Base-by-base conservation (phyloP, 257 asterid species). In the Salvia splendens region DNA sequence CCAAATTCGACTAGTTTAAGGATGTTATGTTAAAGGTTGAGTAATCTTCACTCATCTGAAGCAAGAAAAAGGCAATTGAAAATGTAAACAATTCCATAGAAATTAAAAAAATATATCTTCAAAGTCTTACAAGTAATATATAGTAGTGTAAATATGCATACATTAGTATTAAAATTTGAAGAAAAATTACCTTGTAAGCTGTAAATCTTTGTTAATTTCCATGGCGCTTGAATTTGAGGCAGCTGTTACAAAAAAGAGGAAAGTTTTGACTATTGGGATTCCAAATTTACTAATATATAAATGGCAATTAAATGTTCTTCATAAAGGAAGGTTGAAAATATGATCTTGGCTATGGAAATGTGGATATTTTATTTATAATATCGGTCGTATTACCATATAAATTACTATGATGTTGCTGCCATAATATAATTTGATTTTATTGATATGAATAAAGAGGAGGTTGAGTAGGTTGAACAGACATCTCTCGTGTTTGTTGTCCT, bases 391-490 rank as follows among this genome's bases (percentile, higher is more conserved):
- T 24, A 24, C 2, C 30, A 24, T 24, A 24, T 24, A 24, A 24
- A 24, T 24, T 24, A 24, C 15, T 33, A 38, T 30, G 41, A 0
- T 0, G 16, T 20, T 11, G 41, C 0, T 1, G 14, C 36, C 12
- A 14, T 15, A 24, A 8, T 4, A 17, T 60, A 17, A 17, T 40
- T 41, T 24, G 8, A 10, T 17, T 58, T 14, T 3, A 38, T 48
- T 68, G 64, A 2, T 14, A 51, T 33, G 55, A 66, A 62, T 54
- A 16, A 35, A 43, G 17, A 60, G 38, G 67, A 51, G 78, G 50
- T 24, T 28, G 67, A 72, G 76, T 77, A 72, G 83, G 81, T 74
- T 10, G 58, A 65, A 49, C 56, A 62, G 64, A 48, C 76, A 47
- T 53, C 50, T 74, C 62, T 38, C 68, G 69, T 79, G 87, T 68